Conservation (phyloP, 176 grass and related monocot species). For the Microstegium vimineum region DNA sequence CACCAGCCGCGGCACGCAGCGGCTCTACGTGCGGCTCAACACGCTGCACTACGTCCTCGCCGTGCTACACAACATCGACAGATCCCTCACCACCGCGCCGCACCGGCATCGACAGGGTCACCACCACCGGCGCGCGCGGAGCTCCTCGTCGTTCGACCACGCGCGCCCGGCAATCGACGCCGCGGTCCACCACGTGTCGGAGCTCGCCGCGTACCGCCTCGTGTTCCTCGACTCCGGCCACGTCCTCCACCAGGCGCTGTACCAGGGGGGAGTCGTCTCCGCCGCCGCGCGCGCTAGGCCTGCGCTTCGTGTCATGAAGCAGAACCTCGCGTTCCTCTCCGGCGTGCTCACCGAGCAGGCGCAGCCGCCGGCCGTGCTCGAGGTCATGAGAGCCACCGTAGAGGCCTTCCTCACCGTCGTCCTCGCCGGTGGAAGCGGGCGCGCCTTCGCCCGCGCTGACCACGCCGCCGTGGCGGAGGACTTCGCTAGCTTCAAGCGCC, state of each 20-base stretch:
- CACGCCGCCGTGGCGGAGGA: slow-evolving; percentile 36
- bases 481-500: slow-evolving; percentile 44
- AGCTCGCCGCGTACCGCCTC: slow-evolving; percentile 59
- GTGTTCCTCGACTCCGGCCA: slow-evolving; percentile 55
- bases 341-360: slow-evolving; percentile 47
- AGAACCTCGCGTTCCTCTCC: slow-evolving; percentile 45
- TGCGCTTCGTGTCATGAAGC: slow-evolving; percentile 42
- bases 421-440: slow-evolving; percentile 41
- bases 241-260: slow-evolving; percentile 49
- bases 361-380: slow-evolving; percentile 27
- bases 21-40: slow-evolving; percentile 71
- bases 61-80: slow-evolving; percentile 52
- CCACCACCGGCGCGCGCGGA: background rate
- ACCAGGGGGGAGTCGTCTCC: slow-evolving; percentile 35
- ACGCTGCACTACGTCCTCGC: slow-evolving; percentile 63
- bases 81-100: background rate
- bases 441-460: slow-evolving; percentile 42
- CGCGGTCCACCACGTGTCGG: slow-evolving; percentile 37
- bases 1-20: slow-evolving; percentile 62
- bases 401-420: slow-evolving; percentile 54
- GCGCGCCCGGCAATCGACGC: slow-evolving; percentile 40
- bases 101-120: background rate
- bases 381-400: slow-evolving; percentile 49
- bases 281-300: slow-evolving; percentile 11
- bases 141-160: slow-evolving; percentile 25